A percentile compares a stretch with the other conserved stretches of the same genome.
Evolutionary conservation across 257 asterid genomes (phyloP).

Genomic region (Jacaranda mimosifolia): DNA sequence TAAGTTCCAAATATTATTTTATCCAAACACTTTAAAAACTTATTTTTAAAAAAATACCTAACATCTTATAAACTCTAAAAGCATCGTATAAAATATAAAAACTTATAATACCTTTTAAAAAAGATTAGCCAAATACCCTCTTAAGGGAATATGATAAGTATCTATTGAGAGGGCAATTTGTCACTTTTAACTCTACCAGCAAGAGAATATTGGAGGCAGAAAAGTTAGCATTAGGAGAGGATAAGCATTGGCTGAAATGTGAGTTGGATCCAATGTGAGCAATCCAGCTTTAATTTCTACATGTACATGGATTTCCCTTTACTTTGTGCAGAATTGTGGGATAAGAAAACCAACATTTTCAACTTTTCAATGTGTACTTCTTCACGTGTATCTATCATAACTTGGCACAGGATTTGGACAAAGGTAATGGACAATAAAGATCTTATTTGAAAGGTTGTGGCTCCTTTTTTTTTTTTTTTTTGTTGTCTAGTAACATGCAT

Average conservation of each 20-base stretch:
- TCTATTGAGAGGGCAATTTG: too few species aligned
- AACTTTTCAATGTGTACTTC: conserved; percentile 10
- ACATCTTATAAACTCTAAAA: too few species aligned
- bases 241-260: background rate
- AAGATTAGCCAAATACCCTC: too few species aligned
- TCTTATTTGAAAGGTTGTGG: conserved; percentile 19
- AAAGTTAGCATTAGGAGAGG: background rate
- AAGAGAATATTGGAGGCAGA: too few species aligned
- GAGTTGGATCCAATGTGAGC: conserved; percentile 6
- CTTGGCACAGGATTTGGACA: conserved; percentile 23
- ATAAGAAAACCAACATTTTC: conserved; percentile 17
- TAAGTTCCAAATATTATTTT: too few species aligned
- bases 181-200: too few species aligned
- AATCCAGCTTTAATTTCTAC: background rate
- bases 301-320: background rate
- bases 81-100: too few species aligned
- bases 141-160: too few species aligned
- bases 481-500: background rate
- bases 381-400: conserved; percentile 8
- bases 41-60: too few species aligned
- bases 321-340: conserved; percentile 36
- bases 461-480: conserved; percentile 1
- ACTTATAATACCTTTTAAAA: too few species aligned
- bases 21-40: too few species aligned
- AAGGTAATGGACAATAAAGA: conserved; percentile 3